Percentiles rank a stretch among this genome's conserved stretches.
These are phyloP conservation scores for Halophytophthora batemanensis DNA, from an alignment of 352 stramenopile genomes.

Conservation along the genomic window DNA sequence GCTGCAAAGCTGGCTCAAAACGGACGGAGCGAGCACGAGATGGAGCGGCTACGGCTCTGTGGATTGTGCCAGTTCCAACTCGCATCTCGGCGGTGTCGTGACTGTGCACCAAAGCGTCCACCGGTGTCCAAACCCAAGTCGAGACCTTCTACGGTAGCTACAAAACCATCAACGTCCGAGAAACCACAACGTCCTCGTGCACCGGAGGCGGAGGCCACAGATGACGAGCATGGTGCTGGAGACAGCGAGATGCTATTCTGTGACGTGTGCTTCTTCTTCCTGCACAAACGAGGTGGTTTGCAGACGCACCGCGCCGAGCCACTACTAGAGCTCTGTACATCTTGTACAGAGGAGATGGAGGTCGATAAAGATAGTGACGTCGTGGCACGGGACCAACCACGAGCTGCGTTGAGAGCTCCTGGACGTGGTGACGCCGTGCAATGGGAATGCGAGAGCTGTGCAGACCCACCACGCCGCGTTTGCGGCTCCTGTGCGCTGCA, in stretches of 20 bases:
- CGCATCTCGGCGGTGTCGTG: constrained; percentile 43
- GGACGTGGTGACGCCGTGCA: constrained; percentile 34
- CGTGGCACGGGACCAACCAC: neutral
- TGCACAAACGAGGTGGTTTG: constrained; percentile 43
- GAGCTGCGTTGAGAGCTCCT: neutral
- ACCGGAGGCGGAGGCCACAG: constrained; percentile 1
- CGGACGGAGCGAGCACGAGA: constrained; percentile 22
- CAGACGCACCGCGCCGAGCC: constrained; percentile 34
- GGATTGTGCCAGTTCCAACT: constrained; percentile 66
- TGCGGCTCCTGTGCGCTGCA: constrained; percentile 40
- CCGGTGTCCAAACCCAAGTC: constrained; percentile 1
- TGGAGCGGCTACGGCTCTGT: constrained; percentile 41
- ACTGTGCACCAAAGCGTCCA: constrained; percentile 27
- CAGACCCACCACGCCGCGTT: constrained; percentile 24
- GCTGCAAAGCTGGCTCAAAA: neutral
- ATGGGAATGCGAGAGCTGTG: constrained; percentile 37
- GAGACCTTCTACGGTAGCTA: neutral
- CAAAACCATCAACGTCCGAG: neutral
- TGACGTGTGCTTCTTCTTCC: constrained; percentile 62
- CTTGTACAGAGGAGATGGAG: constrained; percentile 25
- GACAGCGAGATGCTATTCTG: constrained; percentile 45
- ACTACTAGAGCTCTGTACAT: constrained; percentile 45
- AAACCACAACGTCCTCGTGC: constrained; percentile 6
- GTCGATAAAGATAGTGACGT: constrained; percentile 4
- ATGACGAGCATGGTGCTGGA: neutral